phyloP scores from a whole-genome alignment of 441 rosid species.

The Capsella rubella region DNA sequence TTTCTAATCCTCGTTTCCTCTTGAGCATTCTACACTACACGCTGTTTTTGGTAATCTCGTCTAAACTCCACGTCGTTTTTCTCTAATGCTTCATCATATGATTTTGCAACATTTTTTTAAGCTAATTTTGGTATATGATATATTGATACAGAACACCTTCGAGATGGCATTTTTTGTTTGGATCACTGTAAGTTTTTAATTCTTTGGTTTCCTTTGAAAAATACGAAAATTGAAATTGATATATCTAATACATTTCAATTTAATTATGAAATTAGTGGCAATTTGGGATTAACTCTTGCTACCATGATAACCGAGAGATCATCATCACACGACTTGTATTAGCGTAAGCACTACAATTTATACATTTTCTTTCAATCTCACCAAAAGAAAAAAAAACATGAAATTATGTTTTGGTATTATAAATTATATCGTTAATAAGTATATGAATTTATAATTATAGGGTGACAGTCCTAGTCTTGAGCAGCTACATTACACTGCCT shows the following conservation, averaged over 20 bases:
- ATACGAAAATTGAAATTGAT: neutral
- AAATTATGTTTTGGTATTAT: neutral
- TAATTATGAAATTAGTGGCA: slow-evolving; percentile 46
- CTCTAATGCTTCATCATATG: neutral
- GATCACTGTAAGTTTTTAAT: slow-evolving; percentile 58
- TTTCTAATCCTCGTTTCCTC: slow-evolving; percentile 59
- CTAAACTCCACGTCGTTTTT: neutral
- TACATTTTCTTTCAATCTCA: neutral
- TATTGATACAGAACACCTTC: slow-evolving; percentile 64
- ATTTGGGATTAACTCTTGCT: slow-evolving; percentile 71
- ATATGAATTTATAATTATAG: slow-evolving; percentile 35
- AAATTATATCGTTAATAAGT: slow-evolving; percentile 3
- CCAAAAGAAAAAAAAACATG: neutral
- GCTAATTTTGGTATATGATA: no score
- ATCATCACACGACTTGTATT: slow-evolving; percentile 51
- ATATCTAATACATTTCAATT: neutral
- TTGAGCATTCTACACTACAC: slow-evolving; percentile 68
- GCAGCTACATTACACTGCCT: slow-evolving; percentile 83
- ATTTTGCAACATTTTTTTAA: neutral
- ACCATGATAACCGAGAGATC: slow-evolving; percentile 53
- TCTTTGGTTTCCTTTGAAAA: neutral
- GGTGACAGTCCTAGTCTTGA: slow-evolving; percentile 62
- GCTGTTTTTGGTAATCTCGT: slow-evolving; percentile 56
- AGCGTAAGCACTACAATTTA: slow-evolving; percentile 57
- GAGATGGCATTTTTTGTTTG: slow-evolving; percentile 71